phyloP scores from a whole-genome alignment of 805 yeast genomes.

The Ogataea methylovora region DNA sequence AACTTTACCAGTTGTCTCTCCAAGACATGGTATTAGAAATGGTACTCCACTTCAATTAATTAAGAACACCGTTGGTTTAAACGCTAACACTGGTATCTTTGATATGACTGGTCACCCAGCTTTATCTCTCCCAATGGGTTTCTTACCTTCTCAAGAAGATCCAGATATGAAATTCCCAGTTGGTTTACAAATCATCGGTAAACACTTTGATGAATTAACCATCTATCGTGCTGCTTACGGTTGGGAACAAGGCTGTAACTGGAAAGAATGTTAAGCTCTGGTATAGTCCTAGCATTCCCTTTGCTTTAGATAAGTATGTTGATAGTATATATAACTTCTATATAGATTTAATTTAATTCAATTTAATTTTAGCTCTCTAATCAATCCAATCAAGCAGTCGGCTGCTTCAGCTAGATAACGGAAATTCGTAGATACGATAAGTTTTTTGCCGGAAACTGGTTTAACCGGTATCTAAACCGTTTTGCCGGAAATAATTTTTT shows the following conservation, averaged over 20 bases:
- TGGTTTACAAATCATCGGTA: constrained; percentile 28
- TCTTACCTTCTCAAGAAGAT: constrained; percentile 23
- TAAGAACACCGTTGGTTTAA: constrained; percentile 25
- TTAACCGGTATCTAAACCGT: too few relatives aligned
- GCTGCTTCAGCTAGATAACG: too few relatives aligned
- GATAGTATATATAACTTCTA: too few relatives aligned
- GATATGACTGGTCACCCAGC: constrained; percentile 32
- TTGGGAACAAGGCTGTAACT: constrained; percentile 25
- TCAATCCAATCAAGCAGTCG: too few relatives aligned
- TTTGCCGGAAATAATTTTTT: too few relatives aligned
- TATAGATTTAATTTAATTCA: background rate
- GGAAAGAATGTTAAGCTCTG: constrained; percentile 9
- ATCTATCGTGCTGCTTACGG: constrained; percentile 28
- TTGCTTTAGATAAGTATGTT: too few relatives aligned
- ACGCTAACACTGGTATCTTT: constrained; percentile 29
- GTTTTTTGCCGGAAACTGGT: too few relatives aligned
- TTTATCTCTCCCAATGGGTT: constrained; percentile 26
- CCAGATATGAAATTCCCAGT: constrained; percentile 27
- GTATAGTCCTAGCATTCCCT: too few relatives aligned
- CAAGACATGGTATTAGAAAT: constrained; percentile 18
- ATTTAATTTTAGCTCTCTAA: constrained; percentile 1
- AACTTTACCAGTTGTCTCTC: constrained; percentile 21
- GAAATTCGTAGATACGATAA: too few relatives aligned
- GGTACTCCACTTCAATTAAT: constrained; percentile 19
- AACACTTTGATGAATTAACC: constrained; percentile 24